These are phyloP conservation scores for Euphorbia pulcherrima DNA, from an alignment of 345 rosid genomes.

Conservation along the genomic window DNA sequence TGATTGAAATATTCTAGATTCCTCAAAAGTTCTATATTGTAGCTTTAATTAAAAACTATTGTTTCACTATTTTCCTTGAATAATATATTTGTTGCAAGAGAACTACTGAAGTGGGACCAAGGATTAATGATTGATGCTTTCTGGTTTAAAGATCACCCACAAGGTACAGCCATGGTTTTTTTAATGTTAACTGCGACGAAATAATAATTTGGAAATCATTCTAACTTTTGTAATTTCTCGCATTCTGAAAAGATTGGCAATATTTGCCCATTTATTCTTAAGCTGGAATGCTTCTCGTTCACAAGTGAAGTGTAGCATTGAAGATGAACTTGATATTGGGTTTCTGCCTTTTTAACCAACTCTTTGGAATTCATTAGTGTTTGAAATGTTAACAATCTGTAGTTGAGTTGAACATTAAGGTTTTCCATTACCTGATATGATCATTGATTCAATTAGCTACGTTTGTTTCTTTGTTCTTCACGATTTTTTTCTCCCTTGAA, in stretches of 20 bases:
- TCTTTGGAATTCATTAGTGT: neutral
- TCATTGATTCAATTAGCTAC: too few relatives aligned
- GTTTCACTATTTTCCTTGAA: conserved; percentile 12
- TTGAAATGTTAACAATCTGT: neutral
- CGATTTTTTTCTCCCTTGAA: too few relatives aligned
- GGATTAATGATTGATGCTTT: neutral
- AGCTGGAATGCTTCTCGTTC: neutral
- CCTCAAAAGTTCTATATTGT: neutral
- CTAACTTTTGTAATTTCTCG: neutral
- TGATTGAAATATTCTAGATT: conserved; percentile 7
- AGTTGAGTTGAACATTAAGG: neutral
- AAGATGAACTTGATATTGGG: neutral
- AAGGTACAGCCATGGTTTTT: conserved; percentile 18
- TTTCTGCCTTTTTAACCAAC: neutral
- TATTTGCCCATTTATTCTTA: neutral
- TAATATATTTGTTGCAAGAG: conserved; percentile 27
- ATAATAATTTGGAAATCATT: neutral
- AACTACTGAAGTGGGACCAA: neutral
- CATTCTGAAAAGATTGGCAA: too few relatives aligned
- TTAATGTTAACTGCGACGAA: too few relatives aligned
- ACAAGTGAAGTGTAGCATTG: neutral
- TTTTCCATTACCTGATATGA: too few relatives aligned
- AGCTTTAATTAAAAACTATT: neutral
- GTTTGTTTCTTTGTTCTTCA: too few relatives aligned
- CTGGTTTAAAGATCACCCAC: neutral